Percentiles rank a stretch among this genome's conserved stretches.
Conservation (phyloP, 164 flowering plant species). For the Magnolia changhungtana region DNA sequence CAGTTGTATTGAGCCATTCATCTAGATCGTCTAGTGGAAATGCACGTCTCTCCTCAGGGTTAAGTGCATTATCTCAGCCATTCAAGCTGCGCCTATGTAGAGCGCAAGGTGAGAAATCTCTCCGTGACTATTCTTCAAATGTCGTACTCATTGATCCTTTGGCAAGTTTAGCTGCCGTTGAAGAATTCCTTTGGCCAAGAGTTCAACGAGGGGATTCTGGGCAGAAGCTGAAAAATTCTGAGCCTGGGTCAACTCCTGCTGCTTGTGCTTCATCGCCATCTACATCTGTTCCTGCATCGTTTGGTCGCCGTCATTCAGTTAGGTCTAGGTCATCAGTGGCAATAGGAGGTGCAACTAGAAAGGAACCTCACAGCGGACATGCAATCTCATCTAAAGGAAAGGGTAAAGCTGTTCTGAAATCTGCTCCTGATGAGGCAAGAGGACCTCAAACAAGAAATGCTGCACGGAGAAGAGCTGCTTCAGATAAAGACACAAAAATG, state of each 20-base stretch:
- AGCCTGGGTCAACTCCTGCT: constrained; percentile 57
- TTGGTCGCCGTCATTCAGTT: constrained; percentile 71
- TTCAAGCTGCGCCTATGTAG: constrained; percentile 93
- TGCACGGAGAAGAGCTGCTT: constrained; percentile 73
- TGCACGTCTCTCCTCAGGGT: constrained; percentile 81
- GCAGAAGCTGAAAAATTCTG: constrained; percentile 67
- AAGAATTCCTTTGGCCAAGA: constrained; percentile 95
- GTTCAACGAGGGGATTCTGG: constrained; percentile 80
- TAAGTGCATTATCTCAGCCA: constrained; percentile 88
- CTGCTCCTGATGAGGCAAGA: constrained; percentile 63
- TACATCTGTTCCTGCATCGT: constrained; percentile 56
- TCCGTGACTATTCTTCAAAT: constrained; percentile 96
- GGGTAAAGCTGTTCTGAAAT: constrained; percentile 89
- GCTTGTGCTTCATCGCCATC: constrained; percentile 71
- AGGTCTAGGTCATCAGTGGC: constrained; percentile 79
- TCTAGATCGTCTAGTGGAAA: constrained; percentile 73
- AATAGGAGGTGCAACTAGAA: constrained; percentile 47
- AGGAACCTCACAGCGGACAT: constrained; percentile 59
- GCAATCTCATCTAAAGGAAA: constrained; percentile 81
- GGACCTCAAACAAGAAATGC: constrained; percentile 91
- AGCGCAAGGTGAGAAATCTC: constrained; percentile 83
- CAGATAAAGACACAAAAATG: constrained; percentile 72
- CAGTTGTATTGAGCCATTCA: constrained; percentile 86
- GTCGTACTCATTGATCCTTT: constrained; percentile 91
- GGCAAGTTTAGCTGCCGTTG: constrained; percentile 95